Evolutionary conservation across 352 stramenopile species (phyloP), one percentile per base, ranked within the genome.

Genomic region (Phytophthora lateralis): DNA sequence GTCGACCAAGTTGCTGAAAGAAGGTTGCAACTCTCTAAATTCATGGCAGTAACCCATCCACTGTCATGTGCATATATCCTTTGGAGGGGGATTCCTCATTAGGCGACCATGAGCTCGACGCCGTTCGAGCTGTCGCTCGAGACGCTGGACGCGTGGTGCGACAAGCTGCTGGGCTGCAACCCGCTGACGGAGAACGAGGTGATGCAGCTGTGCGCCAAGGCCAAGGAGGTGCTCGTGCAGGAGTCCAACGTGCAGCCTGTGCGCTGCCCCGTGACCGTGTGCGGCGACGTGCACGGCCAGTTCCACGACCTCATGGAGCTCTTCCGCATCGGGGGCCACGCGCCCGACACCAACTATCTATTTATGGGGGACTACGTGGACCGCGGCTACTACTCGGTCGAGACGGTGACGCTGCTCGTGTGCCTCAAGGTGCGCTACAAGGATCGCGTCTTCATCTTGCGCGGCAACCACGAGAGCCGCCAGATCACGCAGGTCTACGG

Each of bases 241-340:
- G 97, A 99, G 77, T 97, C 95, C 26, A 99, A 99, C 62, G 97
- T 99, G 29, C 92, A 98, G 76, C 91, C 94, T 17, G 97, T 99
- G 46, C 85, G 82, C 29, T 97, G 94, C 45, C 98, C 97, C 55
- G 97, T 99, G 34, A 99, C 97, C 9, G 93, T 99, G 38, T 99
- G 96, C 61, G 97, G 97, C 26, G 97, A 99, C 73, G 95, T 99
- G 63, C 96, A 99, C 63, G 88, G 96, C 29, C 97, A 99, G 80
- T 99, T 98, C 72, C 96, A 98, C 78, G 97, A 99, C 73, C 76
- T 99, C 20, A 83, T 98, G 60, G 95, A 99, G 65, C 78, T 99
- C 20, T 99, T 99, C 47, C 78, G 89, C 42, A 89, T 88, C 60
- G 84, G 82, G 53, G 86, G 91, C 34, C 98, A 98, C 68, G 90